Base-by-base conservation (phyloP, 768 basidiomycete genomes). In the Xerocomellus dryophilus region DNA sequence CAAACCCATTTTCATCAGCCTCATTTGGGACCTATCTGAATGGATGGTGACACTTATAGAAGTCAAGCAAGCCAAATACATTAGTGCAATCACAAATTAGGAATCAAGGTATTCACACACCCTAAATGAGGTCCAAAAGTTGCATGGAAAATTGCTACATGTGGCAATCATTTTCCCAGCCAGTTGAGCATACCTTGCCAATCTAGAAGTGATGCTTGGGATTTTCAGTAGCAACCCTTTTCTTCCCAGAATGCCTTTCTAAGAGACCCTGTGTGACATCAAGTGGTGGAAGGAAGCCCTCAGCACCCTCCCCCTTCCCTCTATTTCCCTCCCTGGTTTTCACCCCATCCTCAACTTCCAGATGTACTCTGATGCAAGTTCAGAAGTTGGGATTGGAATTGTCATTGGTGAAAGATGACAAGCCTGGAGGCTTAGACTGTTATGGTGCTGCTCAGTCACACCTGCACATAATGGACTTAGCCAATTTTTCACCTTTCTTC, bases 311-410 rank as follows among this genome's bases (percentile, higher is more conserved):
- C 32, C 12, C 1, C 12, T 36, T 1, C 43, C 49, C n/a, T 56
- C 60, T 20, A 6, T 21, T 0, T 17, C 40, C 27, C 15, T 43
- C 0, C 17, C 27, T 0, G 3, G 12, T 0, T 35, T 20, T 1
- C 21, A 21, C 0, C 18, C 47, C 1, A 5, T 57, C 18, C 2
- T 18, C 0, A 15, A 58, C 21, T 9, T 34, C 1, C n/a, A 17
- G 1, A 43, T 54, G 0, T 80, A 61, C 63, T 81, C 73, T 0
- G 73, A 81, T 59, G 76, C 77, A 1, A 78, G 75, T 62, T 70
- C 70, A 1, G 56, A 54, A 0, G 34, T 63, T 2, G 71, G 76
- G 0, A 71, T 78, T n/a, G 67, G 68, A 0, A 73, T 79, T 50
- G 49, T 52, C 31, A 66, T 77, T 14, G 50, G 59, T n/a, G n/a